Evolutionary conservation across 352 stramenopile genomes (phyloP), one percentile per base, ranked within the genome.

Genomic region (Blastocystis sp.): DNA sequence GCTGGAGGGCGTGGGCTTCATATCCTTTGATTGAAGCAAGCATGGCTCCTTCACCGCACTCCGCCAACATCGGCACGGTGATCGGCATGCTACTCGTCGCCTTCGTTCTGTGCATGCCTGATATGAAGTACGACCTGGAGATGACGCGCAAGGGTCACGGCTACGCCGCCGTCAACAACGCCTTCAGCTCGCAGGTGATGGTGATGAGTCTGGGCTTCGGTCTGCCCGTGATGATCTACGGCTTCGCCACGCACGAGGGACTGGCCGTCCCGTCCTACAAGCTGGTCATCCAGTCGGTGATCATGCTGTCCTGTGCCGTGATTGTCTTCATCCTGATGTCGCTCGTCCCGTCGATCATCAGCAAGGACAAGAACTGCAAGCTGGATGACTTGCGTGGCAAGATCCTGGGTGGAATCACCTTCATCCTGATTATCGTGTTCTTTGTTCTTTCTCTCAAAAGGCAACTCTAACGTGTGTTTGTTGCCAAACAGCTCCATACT

Each of bases 111-210:
- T 79, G 19, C 38, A 64, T 79, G 21, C 69, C 69, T 24, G 43
- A 79, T 28, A 14, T 45, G 40, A 40, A 79, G 54, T 79, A 79
- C 54, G 69, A 40, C 21, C 2, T 79, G 7, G 21, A 52, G 43
- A 79, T 79, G 69, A 63, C 69, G 0, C 34, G 21, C 24, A 34
- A 38, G 52, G 69, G 69, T 4, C 69, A 79, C 38, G 69, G 69
- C 43, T 45, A 45, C 38, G 43, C 43, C 21, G 69, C 69, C 52
- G 63, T 79, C 69, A 79, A 79, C 69, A 79, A 79, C 54, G 34
- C 69, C 21, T 60, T 79, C 52, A 60, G 28, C 34, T 43, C 69
- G 21, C 69, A 79, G 54, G 63, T 79, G 10, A 28, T 79, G 10
- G 63, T 64, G 10, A 79, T 79, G n/a, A 42, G 28, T 11, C 11